These are phyloP conservation scores for Spathaspora jeffriesii DNA, from an alignment of 1,139 yeast species.

Conservation along the genomic window DNA sequence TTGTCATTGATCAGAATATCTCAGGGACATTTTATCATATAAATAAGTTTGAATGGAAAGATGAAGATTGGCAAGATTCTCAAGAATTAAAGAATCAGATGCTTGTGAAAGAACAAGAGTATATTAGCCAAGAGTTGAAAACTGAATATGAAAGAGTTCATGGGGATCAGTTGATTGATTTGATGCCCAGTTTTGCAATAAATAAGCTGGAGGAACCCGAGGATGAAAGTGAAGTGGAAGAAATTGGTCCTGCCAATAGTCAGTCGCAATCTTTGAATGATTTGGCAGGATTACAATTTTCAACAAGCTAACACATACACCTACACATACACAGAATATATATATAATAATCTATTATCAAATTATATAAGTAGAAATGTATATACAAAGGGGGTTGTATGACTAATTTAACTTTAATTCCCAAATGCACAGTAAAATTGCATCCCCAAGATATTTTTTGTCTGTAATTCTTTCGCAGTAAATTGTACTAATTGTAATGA, in stretches of 20 bases:
- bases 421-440: too few species aligned
- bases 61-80: slow-evolving; percentile 14
- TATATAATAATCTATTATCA: background rate
- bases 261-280: slow-evolving; percentile 11
- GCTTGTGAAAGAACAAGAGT: slow-evolving; percentile 20
- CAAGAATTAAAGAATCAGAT: slow-evolving; percentile 12
- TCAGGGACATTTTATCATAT: slow-evolving; percentile 54
- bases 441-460: background rate
- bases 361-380: background rate
- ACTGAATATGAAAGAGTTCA: slow-evolving; percentile 13
- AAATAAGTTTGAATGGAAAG: slow-evolving; percentile 24
- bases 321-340: background rate
- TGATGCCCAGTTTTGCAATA: slow-evolving; percentile 19
- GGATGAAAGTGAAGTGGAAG: slow-evolving; percentile 1
- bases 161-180: slow-evolving; percentile 18
- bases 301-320: too few species aligned
- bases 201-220: background rate
- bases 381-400: background rate
- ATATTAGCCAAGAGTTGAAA: slow-evolving; percentile 17
- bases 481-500: background rate
- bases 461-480: background rate
- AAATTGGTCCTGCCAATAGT: slow-evolving; percentile 1
- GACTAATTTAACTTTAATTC: background rate
- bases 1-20: slow-evolving; percentile 68
- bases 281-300: slow-evolving; percentile 13